Conservation (phyloP, 495 filamentous ascomycete genomes). For the Podospora pseudocomata region DNA sequence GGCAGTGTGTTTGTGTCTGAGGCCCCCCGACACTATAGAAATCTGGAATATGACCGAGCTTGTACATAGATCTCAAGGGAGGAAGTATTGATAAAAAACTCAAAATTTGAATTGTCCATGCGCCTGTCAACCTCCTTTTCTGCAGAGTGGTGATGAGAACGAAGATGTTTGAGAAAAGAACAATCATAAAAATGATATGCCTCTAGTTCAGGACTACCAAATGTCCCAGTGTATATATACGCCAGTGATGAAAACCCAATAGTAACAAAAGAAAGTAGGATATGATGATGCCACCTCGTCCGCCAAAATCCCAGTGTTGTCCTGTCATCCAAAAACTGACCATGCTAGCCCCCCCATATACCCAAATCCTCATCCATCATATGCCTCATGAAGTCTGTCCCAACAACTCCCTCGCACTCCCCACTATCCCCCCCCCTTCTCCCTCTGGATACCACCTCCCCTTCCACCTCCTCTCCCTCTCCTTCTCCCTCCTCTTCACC, state of each 20-base stretch:
- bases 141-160: too few relatives aligned
- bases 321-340: conserved; percentile 3
- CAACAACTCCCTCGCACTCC: not conserved
- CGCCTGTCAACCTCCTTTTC: too few relatives aligned
- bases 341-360: not conserved
- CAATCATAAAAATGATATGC: too few relatives aligned
- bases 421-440: not conserved
- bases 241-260: too few relatives aligned
- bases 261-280: not conserved
- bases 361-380: not conserved
- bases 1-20: not conserved
- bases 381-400: not conserved
- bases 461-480: conserved; percentile 16
- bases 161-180: too few relatives aligned
- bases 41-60: too few relatives aligned
- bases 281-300: not conserved
- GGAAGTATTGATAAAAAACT: too few relatives aligned
- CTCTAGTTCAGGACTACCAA: too few relatives aligned
- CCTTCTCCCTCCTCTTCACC: conserved; percentile 21
- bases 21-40: not conserved
- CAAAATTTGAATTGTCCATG: too few relatives aligned
- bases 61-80: too few relatives aligned
- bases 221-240: too few relatives aligned
- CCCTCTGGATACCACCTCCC: too few relatives aligned
- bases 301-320: conserved; percentile 1